phyloP scores from a whole-genome alignment of 768 basidiomycete species.

The Tephrocybe sp. region DNA sequence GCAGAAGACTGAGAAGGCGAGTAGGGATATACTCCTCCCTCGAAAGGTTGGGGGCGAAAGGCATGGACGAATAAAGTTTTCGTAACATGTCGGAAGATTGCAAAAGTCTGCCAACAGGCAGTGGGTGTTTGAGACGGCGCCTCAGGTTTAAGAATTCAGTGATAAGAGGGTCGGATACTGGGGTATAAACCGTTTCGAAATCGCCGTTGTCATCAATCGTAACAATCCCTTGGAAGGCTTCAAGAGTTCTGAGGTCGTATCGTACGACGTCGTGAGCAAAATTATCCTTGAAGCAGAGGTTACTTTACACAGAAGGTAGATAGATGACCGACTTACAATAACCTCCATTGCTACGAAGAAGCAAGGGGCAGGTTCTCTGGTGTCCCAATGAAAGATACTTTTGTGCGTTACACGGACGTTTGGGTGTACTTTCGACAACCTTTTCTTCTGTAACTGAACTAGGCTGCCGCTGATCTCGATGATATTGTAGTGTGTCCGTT shows the following conservation, averaged over 20 bases:
- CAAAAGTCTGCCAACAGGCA: slow-evolving; percentile 55
- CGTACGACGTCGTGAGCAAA: slow-evolving; percentile 95
- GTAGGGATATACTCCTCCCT: slow-evolving; percentile 91
- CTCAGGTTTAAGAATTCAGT: slow-evolving; percentile 73
- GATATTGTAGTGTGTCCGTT: slow-evolving; percentile 88
- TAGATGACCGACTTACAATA: slow-evolving; percentile 55
- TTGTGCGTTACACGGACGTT: slow-evolving; percentile 69
- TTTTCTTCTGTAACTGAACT: slow-evolving; percentile 65
- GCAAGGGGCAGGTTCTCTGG: slow-evolving; percentile 76
- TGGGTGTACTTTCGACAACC: slow-evolving; percentile 59
- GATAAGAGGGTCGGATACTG: slow-evolving; percentile 83
- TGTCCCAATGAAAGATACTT: slow-evolving; percentile 86
- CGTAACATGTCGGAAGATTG: slow-evolving; percentile 56
- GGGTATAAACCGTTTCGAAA: slow-evolving; percentile 79
- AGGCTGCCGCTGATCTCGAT: slow-evolving; percentile 90
- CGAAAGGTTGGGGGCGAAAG: slow-evolving; percentile 90
- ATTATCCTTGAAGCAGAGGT: slow-evolving; percentile 64
- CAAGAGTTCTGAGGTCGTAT: slow-evolving; percentile 75
- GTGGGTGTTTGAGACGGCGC: slow-evolving; percentile 50
- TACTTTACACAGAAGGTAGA: neutral
- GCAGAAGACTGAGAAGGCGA: slow-evolving; percentile 79
- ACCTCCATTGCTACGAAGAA: slow-evolving; percentile 96
- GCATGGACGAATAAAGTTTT: slow-evolving; percentile 63
- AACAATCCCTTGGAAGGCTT: slow-evolving; percentile 83
- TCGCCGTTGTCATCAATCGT: slow-evolving; percentile 78